phyloP scores from a whole-genome alignment of 2,329 filamentous ascomycete genomes.

The Fusarium sp. region DNA sequence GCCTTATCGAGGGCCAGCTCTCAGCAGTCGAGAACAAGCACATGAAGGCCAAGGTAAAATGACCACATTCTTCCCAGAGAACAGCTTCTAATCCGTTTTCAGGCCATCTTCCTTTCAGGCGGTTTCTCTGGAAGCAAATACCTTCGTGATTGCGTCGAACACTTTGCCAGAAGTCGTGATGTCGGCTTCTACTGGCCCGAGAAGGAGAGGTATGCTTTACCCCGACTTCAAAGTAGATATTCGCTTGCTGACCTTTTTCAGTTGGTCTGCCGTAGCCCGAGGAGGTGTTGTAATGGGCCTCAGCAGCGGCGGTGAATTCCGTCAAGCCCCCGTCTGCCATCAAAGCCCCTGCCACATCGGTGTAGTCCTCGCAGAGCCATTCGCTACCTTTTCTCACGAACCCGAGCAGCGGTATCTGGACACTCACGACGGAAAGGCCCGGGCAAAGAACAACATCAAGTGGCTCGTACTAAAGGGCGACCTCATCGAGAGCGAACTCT shows the following conservation, averaged over 20 bases:
- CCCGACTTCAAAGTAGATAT: rapidly evolving
- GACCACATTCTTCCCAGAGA: too few relatives aligned
- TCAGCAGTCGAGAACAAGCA: slow-evolving; percentile 3
- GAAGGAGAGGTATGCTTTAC: not conserved
- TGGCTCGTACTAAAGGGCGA: slow-evolving; percentile 28
- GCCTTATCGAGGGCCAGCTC: slow-evolving; percentile 16
- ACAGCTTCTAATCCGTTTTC: not conserved
- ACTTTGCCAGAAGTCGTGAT: not conserved
- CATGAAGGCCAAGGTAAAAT: not conserved
- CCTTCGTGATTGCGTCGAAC: slow-evolving; percentile 1
- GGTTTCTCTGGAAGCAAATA: slow-evolving; percentile 26
- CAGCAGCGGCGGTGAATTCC: slow-evolving; percentile 3
- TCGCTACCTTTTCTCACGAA: slow-evolving; percentile 1
- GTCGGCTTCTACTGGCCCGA: not conserved
- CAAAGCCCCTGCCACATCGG: slow-evolving; percentile 16
- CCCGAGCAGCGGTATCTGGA: slow-evolving; percentile 8
- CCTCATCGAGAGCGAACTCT: slow-evolving; percentile 3
- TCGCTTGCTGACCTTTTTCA: not conserved
- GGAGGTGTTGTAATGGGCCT: slow-evolving; percentile 28
- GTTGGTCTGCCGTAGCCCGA: slow-evolving; percentile 26
- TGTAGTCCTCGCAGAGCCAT: not conserved
- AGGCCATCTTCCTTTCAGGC: slow-evolving; percentile 28
- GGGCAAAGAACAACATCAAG: slow-evolving; percentile 23
- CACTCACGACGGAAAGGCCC: not conserved
- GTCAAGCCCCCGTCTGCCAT: not conserved